Percentiles rank a stretch among this genome's conserved stretches.
Conservation (phyloP, 208 protist species). For the Leishmania guyanensis region DNA sequence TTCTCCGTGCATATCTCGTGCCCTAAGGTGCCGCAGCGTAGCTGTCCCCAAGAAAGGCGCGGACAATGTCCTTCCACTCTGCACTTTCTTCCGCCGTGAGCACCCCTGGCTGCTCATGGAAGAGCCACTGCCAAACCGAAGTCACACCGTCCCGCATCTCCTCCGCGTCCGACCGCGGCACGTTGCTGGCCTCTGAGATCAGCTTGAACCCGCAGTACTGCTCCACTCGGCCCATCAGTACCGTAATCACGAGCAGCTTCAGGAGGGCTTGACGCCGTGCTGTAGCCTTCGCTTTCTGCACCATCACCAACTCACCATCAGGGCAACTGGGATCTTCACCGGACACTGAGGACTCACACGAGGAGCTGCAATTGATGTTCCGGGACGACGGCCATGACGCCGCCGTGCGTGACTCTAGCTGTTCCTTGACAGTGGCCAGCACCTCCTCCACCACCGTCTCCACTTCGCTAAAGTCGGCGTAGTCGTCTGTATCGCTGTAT, state of each 20-base stretch:
- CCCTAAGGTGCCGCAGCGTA: constrained; percentile 45
- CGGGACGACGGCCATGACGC: neutral
- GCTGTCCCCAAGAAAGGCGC: constrained; percentile 54
- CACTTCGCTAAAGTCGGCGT: constrained; percentile 66
- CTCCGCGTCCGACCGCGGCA: constrained; percentile 40
- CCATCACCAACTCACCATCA: neutral
- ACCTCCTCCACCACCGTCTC: constrained; percentile 61
- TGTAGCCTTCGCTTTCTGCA: neutral
- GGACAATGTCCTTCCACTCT: constrained; percentile 57
- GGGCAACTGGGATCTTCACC: no score
- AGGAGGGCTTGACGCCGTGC: constrained; percentile 50
- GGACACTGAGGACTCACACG: neutral
- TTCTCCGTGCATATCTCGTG: neutral
- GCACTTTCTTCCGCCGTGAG: constrained; percentile 46
- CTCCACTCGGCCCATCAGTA: constrained; percentile 52
- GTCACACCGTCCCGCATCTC: constrained; percentile 62
- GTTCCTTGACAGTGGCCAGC: constrained; percentile 29
- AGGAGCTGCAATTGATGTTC: neutral
- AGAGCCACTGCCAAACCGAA: constrained; percentile 49
- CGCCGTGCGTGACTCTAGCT: constrained; percentile 22
- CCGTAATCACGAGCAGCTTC: constrained; percentile 66
- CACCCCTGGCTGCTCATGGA: constrained; percentile 41
- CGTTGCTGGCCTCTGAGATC: constrained; percentile 39
- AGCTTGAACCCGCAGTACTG: constrained; percentile 34
- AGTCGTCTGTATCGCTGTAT: constrained; percentile 80